Evolutionary conservation across 23 red algal species (phyloP), one percentile per base, ranked within the genome.

Genomic region (Chondrus crispus): DNA sequence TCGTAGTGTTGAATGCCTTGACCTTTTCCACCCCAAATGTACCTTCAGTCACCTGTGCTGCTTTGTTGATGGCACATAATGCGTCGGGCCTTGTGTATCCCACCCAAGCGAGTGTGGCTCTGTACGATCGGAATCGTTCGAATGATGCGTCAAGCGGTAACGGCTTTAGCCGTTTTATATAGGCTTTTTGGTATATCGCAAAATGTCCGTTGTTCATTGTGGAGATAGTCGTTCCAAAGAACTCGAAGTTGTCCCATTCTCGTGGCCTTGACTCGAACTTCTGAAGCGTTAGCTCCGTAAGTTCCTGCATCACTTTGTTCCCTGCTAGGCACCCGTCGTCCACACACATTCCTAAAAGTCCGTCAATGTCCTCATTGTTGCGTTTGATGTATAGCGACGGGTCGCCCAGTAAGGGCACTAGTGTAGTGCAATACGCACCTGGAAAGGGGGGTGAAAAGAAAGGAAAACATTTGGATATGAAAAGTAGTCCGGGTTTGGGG

Each of bases 1-100:
- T n/a, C n/a, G n/a, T n/a, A n/a, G n/a, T n/a, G n/a, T n/a, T n/a
- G n/a, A n/a, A n/a, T n/a, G n/a, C n/a, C n/a, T n/a, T n/a, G n/a
- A n/a, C n/a, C n/a, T n/a, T n/a, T n/a, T n/a, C n/a, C n/a, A n/a
- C n/a, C n/a, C n/a, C n/a, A n/a, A n/a, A 86, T 19, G 29, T 32
- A 42, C 7, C 29, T 26, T 76, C 64, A 3, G 92, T 94, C 16
- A 88, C 58, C 41, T 87, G 73, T 19, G 73, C 74, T 12, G 38
- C 20, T n/a, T 60, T 18, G 38, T 45, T 72, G 22, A 82, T 52
- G 45, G 46, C 2, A 39, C 74, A 81, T 29, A 41, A 39, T 8
- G 83, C 22, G 76, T 92, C 75, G 10, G 88, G 88, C 14, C 88
- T 75, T 35, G 71, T 64, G 39, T 90, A 71, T 32, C 50, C 40